Conservation (phyloP, 2,329 filamentous ascomycete species). For the Penicillium sp. region DNA sequence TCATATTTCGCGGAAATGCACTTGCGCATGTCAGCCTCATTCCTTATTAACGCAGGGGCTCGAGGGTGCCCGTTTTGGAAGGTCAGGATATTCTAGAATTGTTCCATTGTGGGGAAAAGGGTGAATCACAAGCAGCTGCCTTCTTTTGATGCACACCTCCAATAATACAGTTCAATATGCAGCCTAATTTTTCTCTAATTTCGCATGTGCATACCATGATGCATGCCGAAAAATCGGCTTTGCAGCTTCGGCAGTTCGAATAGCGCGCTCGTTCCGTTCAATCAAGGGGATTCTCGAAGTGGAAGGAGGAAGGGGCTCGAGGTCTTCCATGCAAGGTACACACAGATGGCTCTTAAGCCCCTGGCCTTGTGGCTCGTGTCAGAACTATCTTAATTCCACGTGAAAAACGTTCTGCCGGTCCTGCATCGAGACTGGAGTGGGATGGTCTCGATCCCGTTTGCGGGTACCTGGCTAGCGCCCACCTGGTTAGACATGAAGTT, state of each 20-base stretch:
- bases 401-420: background rate
- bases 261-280: background rate
- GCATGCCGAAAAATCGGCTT: background rate
- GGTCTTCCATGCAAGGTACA: background rate
- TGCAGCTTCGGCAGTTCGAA: background rate
- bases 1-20: too few relatives aligned
- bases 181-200: background rate
- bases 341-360: background rate
- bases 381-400: background rate
- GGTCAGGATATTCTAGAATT: background rate
- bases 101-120: background rate
- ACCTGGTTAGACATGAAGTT: background rate
- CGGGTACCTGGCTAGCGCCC: background rate
- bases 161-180: constrained; percentile 3
- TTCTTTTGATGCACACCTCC: background rate
- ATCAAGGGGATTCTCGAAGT: background rate
- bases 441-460: background rate
- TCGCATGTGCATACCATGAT: background rate
- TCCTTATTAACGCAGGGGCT: background rate
- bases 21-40: background rate
- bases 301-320: background rate
- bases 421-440: background rate
- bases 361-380: background rate
- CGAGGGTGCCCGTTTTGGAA: background rate
- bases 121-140: background rate